phyloP scores from a whole-genome alignment of 192 early-diverging fungal species.

The Rhizoclosmatium sp. region DNA sequence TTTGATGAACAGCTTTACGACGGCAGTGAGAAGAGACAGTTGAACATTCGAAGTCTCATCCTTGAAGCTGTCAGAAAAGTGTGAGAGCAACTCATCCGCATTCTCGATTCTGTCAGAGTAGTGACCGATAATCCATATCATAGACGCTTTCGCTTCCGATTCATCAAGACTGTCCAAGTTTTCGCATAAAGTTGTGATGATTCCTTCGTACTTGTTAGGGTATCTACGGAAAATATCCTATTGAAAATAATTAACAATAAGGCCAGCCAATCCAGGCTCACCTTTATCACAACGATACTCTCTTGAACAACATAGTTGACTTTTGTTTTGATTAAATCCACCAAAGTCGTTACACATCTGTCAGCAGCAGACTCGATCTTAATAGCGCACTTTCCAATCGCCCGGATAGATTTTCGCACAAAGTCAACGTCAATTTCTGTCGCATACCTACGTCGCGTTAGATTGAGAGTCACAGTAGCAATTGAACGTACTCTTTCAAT shows the following conservation, averaged over 20 bases:
- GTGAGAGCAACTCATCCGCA: conserved; percentile 76
- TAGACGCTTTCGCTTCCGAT: conserved; percentile 86
- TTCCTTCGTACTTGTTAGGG: conserved; percentile 83
- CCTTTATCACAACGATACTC: conserved; percentile 89
- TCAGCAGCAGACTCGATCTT: conserved; percentile 90
- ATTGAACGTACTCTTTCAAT: conserved; percentile 81
- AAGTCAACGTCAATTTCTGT: conserved; percentile 98
- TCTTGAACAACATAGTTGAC: conserved; percentile 93
- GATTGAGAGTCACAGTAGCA: background rate
- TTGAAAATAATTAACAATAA: background rate
- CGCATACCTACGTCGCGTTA: conserved; percentile 69
- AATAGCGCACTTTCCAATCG: conserved; percentile 92
- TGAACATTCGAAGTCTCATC: conserved; percentile 87
- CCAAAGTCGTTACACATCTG: conserved; percentile 82
- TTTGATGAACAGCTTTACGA: conserved; percentile 95
- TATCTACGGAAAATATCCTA: conserved; percentile 95
- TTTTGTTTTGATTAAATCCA: conserved; percentile 89
- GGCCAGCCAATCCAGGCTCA: conserved; percentile 33
- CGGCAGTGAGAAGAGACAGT: conserved; percentile 87
- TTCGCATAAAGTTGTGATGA: conserved; percentile 88
- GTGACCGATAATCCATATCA: conserved; percentile 98
- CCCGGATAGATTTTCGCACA: conserved; percentile 85
- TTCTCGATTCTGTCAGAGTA: conserved; percentile 91
- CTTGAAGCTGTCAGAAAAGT: conserved; percentile 85
- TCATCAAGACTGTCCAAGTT: conserved; percentile 89